Evolutionary conservation across 495 filamentous ascomycete genomes (phyloP), one percentile per base, ranked within the genome.

Genomic region (Chaetomium tenue): DNA sequence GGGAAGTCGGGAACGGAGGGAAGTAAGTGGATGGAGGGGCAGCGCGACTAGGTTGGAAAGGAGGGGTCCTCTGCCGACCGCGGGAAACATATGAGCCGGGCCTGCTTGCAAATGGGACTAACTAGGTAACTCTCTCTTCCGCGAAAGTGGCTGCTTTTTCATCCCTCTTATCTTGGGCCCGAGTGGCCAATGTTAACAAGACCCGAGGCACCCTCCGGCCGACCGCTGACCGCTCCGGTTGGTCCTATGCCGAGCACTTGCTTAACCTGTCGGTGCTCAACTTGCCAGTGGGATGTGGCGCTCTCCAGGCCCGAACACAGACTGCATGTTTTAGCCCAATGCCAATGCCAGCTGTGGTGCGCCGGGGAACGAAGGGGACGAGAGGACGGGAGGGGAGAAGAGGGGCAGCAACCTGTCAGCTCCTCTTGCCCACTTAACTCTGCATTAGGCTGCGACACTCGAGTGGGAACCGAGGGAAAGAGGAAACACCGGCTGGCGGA

Each of bases 81-180:
- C 33, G 46, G n/a, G 46, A 25, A 28, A 33, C n/a, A 16, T 33
- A 56, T 2, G 40, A 37, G 33, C 33, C 33, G 33, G 33, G 33
- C 33, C 8, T 37, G 33, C 33, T 6, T 30, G 28, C 28, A 30
- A 30, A 30, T 30, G 28, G 28, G 6, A 30, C 28, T 30, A 30
- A 30, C 28, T 30, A 30, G 6, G 6, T 30, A 37, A 37, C 40
- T 44, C 40, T 44, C 11, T 44, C 16, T 37, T 13, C 33, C 37
- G 48, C 52, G 25, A 25, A 25, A 58, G 22, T 8, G 33, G 52
- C 33, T 28, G 60, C 15, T 8, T 53, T 11, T 55, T 58, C 37
- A 8, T 39, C 44, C 39, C 30, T 70, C 68, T 65, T 69, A 63
- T 66, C 64, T 63, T 68, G 16, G 50, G 23, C 42, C 28, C n/a